Conservation (phyloP, 768 basidiomycete genomes). For the Hemileccinum impolitum region DNA sequence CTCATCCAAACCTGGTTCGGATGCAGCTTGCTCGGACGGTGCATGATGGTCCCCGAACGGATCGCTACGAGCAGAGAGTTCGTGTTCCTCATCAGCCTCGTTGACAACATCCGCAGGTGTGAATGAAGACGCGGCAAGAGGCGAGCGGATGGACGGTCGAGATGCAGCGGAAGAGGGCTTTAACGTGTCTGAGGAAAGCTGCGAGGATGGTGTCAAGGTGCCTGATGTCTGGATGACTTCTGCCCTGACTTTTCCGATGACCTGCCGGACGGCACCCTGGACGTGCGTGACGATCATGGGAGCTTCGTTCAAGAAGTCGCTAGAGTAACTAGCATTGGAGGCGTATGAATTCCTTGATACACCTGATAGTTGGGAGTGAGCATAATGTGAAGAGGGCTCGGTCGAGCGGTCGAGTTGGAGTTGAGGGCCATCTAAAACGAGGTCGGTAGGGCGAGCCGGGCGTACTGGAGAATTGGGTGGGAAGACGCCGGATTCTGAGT, state of each 20-base stretch:
- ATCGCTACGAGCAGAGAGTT: slow-evolving; percentile 33
- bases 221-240: slow-evolving; percentile 68
- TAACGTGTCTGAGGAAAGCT: slow-evolving; percentile 35
- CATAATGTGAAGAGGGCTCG: slow-evolving; percentile 33
- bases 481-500: slow-evolving; percentile 29
- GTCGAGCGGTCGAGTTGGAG: slow-evolving; percentile 52
- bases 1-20: slow-evolving; percentile 36
- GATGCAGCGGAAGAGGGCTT: slow-evolving; percentile 37
- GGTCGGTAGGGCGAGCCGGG: slow-evolving; percentile 56
- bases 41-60: slow-evolving; percentile 64
- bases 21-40: slow-evolving; percentile 19
- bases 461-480: slow-evolving; percentile 44
- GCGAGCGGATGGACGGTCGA: slow-evolving; percentile 55
- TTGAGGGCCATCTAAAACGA: slow-evolving; percentile 60
- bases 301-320: slow-evolving; percentile 76
- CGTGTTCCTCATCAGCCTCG: slow-evolving; percentile 40
- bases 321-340: slow-evolving; percentile 71
- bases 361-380: slow-evolving; percentile 52
- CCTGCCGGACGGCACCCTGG: slow-evolving; percentile 61
- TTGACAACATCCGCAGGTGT: slow-evolving; percentile 61
- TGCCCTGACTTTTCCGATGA: slow-evolving; percentile 73
- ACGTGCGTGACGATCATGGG: slow-evolving; percentile 77
- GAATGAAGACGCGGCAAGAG: slow-evolving; percentile 68
- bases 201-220: slow-evolving; percentile 27
- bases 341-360: slow-evolving; percentile 66